These are phyloP conservation scores for Neofusicoccum sp. DNA, from an alignment of 2,329 filamentous ascomycete species.

Conservation along the genomic window DNA sequence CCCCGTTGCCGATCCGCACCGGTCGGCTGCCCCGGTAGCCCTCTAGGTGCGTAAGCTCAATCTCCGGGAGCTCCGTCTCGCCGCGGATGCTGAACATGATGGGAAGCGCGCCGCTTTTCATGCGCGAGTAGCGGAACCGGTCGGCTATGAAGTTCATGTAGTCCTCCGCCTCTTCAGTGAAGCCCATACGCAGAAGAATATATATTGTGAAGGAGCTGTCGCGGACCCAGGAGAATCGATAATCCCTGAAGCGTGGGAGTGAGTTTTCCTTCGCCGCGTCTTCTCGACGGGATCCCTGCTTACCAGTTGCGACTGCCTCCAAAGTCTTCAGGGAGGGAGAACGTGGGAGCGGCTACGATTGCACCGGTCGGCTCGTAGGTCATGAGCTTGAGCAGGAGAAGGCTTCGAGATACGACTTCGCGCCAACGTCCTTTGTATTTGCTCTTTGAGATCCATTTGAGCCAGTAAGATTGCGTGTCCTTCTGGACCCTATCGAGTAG, in stretches of 20 bases:
- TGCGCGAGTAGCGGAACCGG: constrained; percentile 65
- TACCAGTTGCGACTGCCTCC: too few relatives aligned
- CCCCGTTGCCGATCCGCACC: constrained; percentile 76
- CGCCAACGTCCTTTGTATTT: too few relatives aligned
- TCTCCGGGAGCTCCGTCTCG: constrained; percentile 72
- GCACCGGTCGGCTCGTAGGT: too few relatives aligned
- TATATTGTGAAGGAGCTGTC: constrained; percentile 80
- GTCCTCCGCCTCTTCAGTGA: constrained; percentile 73
- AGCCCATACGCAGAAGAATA: constrained; percentile 73
- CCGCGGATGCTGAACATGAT: constrained; percentile 81
- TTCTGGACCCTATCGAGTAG: too few relatives aligned
- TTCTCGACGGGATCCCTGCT: too few relatives aligned
- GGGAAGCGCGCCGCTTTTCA: constrained; percentile 64
- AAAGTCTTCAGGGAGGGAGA: too few relatives aligned
- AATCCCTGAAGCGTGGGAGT: constrained; percentile 60
- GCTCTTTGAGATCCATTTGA: too few relatives aligned
- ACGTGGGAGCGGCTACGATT: too few relatives aligned
- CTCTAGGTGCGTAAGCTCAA: constrained; percentile 69
- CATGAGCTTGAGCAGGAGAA: too few relatives aligned
- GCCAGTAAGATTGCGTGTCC: too few relatives aligned
- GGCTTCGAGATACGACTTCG: too few relatives aligned
- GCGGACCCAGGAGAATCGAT: constrained; percentile 77
- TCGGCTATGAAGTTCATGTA: constrained; percentile 80
- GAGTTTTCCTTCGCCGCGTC: too few relatives aligned
- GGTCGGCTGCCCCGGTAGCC: constrained; percentile 72